A percentile compares a stretch with the other conserved stretches of the same genome.
These are phyloP conservation scores for Boletus rubroflammeus DNA, from an alignment of 768 basidiomycete genomes.

Conservation along the genomic window DNA sequence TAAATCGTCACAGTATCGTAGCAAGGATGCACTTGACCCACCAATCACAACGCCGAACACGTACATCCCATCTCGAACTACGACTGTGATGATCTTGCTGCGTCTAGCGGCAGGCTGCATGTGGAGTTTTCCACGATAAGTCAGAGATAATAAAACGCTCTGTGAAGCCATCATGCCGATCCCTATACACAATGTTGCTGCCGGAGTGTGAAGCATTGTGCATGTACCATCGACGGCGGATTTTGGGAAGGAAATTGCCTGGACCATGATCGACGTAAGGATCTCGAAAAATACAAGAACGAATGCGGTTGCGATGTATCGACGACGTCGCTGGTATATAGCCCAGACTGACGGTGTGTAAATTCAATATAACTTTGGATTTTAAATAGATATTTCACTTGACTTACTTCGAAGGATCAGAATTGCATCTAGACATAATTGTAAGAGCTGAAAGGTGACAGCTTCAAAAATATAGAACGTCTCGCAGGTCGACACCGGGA, in stretches of 20 bases:
- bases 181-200: neutral
- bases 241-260: neutral
- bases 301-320: neutral
- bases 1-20: neutral
- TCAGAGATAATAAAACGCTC: slow-evolving; percentile 12
- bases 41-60: slow-evolving; percentile 6
- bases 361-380: neutral
- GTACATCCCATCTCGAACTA: slow-evolving; percentile 16
- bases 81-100: slow-evolving; percentile 11
- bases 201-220: slow-evolving; percentile 1
- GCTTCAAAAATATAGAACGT: neutral
- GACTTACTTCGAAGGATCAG: slow-evolving; percentile 21
- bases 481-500: slow-evolving; percentile 2
- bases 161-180: slow-evolving; percentile 11
- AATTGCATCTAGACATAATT: slow-evolving; percentile 13
- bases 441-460: slow-evolving; percentile 8
- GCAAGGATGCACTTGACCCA: slow-evolving; percentile 3
- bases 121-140: slow-evolving; percentile 12
- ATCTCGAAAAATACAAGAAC: slow-evolving; percentile 7
- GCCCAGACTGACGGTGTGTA: slow-evolving; percentile 8
- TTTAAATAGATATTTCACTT: neutral
- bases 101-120: slow-evolving; percentile 7
- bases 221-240: slow-evolving; percentile 11
- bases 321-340: slow-evolving; percentile 5
- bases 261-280: neutral